Conservation (phyloP, 768 basidiomycete species). For the Pleurotus cornucopiae region DNA sequence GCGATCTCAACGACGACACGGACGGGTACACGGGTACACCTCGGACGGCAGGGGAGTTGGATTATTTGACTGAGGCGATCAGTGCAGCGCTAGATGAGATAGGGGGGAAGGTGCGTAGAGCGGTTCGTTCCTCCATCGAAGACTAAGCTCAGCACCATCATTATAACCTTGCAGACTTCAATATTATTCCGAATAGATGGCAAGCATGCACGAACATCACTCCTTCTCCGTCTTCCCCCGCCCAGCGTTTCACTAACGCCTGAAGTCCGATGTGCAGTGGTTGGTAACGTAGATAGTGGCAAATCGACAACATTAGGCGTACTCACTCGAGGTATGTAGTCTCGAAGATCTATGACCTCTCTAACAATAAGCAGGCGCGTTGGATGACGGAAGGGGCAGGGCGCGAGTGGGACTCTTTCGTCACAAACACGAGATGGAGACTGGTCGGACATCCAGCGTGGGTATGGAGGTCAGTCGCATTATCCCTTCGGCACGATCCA, state of each 20-base stretch:
- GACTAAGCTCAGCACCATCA: background rate
- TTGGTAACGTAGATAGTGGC: slow-evolving; percentile 93
- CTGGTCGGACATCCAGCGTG: slow-evolving; percentile 90
- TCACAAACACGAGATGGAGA: slow-evolving; percentile 97
- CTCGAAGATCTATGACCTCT: background rate
- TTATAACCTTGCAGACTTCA: background rate
- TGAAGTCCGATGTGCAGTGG: slow-evolving; percentile 93
- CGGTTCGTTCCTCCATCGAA: background rate
- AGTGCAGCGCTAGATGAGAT: slow-evolving; percentile 63
- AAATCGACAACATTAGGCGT: slow-evolving; percentile 95
- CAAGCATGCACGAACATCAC: slow-evolving; percentile 48
- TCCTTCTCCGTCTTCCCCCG: slow-evolving; percentile 73
- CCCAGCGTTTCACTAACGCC: slow-evolving; percentile 73
- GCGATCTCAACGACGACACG: slow-evolving; percentile 41
- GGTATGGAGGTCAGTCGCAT: slow-evolving; percentile 83
- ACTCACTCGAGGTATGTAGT: slow-evolving; percentile 73
- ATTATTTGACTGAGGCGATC: slow-evolving; percentile 38
- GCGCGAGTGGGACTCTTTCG: slow-evolving; percentile 88
- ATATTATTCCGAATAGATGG: slow-evolving; percentile 12
- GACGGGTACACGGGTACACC: slow-evolving; percentile 53
- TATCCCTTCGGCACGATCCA: too few relatives aligned
- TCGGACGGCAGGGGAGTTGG: slow-evolving; percentile 49
- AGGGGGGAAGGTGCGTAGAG: slow-evolving; percentile 62
- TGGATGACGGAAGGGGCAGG: slow-evolving; percentile 79
- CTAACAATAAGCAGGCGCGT: slow-evolving; percentile 41